These are phyloP conservation scores for Eucalyptus erythrocorys DNA, from an alignment of 345 rosid genomes.

Conservation along the genomic window DNA sequence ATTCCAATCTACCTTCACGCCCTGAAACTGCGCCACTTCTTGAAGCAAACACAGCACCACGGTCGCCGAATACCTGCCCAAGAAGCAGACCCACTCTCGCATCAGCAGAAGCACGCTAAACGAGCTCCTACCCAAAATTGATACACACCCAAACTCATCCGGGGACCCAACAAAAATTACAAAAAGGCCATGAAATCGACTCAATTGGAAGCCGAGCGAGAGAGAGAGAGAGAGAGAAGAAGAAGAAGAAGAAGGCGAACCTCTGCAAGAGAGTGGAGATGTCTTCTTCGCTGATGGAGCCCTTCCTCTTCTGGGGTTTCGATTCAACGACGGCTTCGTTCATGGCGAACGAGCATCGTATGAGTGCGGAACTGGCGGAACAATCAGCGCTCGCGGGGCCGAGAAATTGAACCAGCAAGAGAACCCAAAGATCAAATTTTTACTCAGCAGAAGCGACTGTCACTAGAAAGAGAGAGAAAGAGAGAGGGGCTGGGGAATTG, in stretches of 20 bases:
- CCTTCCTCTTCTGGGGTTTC: conserved; percentile 14
- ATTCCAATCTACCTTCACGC: conserved; percentile 48
- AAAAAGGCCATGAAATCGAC: not conserved
- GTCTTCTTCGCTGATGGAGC: conserved; percentile 53
- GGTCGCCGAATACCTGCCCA: conserved; percentile 40
- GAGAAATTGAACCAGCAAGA: not conserved
- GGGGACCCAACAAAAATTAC: not conserved
- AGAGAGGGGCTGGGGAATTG: not conserved
- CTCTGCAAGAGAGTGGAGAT: conserved; percentile 58
- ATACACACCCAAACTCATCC: not conserved
- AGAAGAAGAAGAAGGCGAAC: conserved; percentile 7
- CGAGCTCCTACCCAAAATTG: not conserved
- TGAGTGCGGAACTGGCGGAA: not conserved
- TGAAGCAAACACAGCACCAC: conserved; percentile 46
- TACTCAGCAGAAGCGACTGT: not conserved
- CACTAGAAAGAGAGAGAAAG: not conserved
- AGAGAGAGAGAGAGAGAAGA: not conserved
- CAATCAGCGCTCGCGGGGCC: not conserved
- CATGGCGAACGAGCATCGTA: not conserved
- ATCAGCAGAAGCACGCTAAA: not conserved
- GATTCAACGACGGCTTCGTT: not conserved
- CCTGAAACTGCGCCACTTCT: conserved; percentile 41
- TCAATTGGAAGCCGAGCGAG: not conserved
- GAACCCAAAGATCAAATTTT: not conserved
- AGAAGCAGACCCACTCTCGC: not conserved